These are phyloP conservation scores for Vanrija sp. DNA, from an alignment of 1,284 basidiomycete genomes.

Conservation along the genomic window DNA sequence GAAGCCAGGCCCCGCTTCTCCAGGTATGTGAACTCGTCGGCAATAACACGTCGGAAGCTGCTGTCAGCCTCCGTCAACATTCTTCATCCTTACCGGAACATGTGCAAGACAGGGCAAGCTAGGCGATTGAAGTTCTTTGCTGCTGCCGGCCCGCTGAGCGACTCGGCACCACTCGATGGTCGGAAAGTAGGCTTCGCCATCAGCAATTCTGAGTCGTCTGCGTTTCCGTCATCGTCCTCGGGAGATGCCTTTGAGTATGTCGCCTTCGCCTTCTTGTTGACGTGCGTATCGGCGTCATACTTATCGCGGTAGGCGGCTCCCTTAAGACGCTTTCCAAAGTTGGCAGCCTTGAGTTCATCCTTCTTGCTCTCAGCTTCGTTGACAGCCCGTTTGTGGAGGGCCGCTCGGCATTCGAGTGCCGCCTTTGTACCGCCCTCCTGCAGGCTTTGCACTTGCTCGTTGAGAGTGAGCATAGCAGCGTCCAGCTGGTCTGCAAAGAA, in stretches of 20 bases:
- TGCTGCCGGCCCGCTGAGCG: conserved; percentile 56
- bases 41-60: conserved; percentile 72
- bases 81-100: conserved; percentile 61
- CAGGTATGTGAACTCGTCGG: conserved; percentile 94
- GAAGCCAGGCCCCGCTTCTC: conserved; percentile 73
- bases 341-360: conserved; percentile 36
- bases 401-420: conserved; percentile 30
- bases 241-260: conserved; percentile 25
- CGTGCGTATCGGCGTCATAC: conserved; percentile 31
- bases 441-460: conserved; percentile 62
- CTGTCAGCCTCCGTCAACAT: conserved; percentile 1
- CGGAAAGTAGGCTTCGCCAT: conserved; percentile 32
- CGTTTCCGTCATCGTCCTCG: conserved; percentile 25
- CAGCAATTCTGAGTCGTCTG: conserved; percentile 14
- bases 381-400: conserved; percentile 44
- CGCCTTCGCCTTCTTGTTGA: conserved; percentile 52
- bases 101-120: conserved; percentile 77
- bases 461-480: conserved; percentile 58
- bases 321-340: conserved; percentile 44
- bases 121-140: conserved; percentile 72
- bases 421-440: conserved; percentile 52
- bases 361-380: conserved; percentile 36
- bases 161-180: conserved; percentile 21
- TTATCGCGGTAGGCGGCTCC: conserved; percentile 42
- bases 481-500: conserved; percentile 79